Conservation (phyloP, 306 rosid genomes). For the Phaseolus lunatus region DNA sequence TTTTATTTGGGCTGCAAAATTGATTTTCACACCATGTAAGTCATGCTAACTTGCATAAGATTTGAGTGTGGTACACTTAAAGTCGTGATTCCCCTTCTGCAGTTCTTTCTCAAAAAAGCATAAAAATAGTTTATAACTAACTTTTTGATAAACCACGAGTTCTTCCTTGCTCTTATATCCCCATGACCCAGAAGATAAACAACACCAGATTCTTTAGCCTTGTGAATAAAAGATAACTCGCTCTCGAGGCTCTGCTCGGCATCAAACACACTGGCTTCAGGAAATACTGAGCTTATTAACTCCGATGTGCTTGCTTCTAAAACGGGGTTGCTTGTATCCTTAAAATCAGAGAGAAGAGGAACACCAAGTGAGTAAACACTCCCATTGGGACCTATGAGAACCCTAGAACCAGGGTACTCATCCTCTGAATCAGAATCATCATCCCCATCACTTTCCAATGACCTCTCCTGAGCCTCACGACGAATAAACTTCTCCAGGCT, state of each 20-base stretch:
- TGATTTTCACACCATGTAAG: constrained; percentile 87
- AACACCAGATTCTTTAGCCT: constrained; percentile 95
- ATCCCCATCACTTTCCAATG: constrained; percentile 89
- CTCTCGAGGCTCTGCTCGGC: constrained; percentile 85
- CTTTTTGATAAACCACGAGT: constrained; percentile 95
- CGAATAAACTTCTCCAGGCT: constrained; percentile 96
- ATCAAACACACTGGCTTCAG: constrained; percentile 55
- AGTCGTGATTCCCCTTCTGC: constrained; percentile 91
- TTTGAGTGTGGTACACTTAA: constrained; percentile 93
- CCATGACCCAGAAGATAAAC: constrained; percentile 98
- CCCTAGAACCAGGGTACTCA: constrained; percentile 60
- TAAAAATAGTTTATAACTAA: constrained; percentile 85
- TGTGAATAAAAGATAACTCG: constrained; percentile 88
- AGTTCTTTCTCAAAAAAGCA: constrained; percentile 88
- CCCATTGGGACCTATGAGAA: constrained; percentile 88
- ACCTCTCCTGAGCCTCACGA: constrained; percentile 90
- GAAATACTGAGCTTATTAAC: constrained; percentile 49
- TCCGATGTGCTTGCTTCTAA: constrained; percentile 76
- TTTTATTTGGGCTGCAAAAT: constrained; percentile 45
- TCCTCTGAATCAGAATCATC: constrained; percentile 69
- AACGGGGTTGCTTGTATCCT: constrained; percentile 47
- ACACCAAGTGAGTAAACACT: constrained; percentile 88
- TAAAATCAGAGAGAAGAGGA: constrained; percentile 77
- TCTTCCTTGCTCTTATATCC: constrained; percentile 88
- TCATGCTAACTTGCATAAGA: constrained; percentile 98